Base-by-base conservation (phyloP, 768 basidiomycete genomes). In the Phylloporus rhodoxanthus region DNA sequence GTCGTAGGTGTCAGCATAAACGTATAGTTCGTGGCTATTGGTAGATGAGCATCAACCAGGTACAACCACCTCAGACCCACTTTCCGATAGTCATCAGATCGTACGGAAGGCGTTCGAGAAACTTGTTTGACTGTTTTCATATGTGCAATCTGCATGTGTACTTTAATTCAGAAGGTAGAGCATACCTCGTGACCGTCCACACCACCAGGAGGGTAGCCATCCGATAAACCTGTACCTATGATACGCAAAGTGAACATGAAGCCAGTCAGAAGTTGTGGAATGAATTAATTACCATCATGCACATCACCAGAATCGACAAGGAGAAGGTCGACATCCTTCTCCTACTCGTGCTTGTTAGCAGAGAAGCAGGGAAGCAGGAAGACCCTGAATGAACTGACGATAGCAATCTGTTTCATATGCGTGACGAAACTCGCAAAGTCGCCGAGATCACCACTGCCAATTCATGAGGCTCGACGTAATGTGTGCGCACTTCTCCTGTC, bases 41-140 rank as follows among this genome's bases (percentile, higher is more conserved):
- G 17, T 32, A 38, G 23, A 28, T 43, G 21, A 54, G 53, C 23
- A 33, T 41, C 19, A 2, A 15, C 5, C 21, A 26, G 23, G 30
- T 19, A 14, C 21, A 17, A 34, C 8, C 9, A 6, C 5, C 21
- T 20, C 10, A 5, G n/a, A 68, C 85, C 34, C 60, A 84, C 81
- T 93, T 94, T 61, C 92, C 91, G 44, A 92, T 90, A 2, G 88
- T 70, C 62, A 92, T 77, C 2, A 91, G 59, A 60, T 95, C 92
- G 60, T 91, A 94, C 0, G 85, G 85, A 17, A 94, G 72, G 48
- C 79, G 68, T 19, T 77, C 68, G 54, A 93, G 72, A 65, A 91
- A 84, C 60, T 84, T 70, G 65, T 90, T 89, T n/a, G 86, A 69
- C 84, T 87, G 49, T 47, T 44, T 40, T 43, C 20, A 20, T 23